Conservation (phyloP, 2,329 filamentous ascomycete species). For the Beauveria varroae region DNA sequence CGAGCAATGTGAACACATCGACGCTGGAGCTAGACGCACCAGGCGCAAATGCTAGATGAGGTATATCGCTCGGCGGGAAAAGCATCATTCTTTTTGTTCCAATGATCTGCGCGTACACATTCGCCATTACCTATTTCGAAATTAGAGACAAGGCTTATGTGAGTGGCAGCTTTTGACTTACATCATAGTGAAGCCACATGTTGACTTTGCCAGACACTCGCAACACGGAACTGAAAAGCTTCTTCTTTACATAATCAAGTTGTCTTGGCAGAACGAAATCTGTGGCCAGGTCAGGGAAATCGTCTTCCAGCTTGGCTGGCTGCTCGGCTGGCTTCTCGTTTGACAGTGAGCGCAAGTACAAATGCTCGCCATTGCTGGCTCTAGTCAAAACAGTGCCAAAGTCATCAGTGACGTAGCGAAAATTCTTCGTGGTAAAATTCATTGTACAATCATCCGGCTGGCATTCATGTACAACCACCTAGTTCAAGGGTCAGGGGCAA, state of each 20-base stretch:
- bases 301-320: slow-evolving; percentile 60
- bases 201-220: slow-evolving; percentile 72
- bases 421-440: slow-evolving; percentile 81
- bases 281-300: slow-evolving; percentile 61
- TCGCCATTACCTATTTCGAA: slow-evolving; percentile 64
- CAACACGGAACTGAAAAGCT: slow-evolving; percentile 69
- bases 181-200: slow-evolving; percentile 89
- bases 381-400: slow-evolving; percentile 61
- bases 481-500: slow-evolving; percentile 1
- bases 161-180: slow-evolving; percentile 28
- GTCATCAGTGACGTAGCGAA: slow-evolving; percentile 60
- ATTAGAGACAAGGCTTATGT: slow-evolving; percentile 2
- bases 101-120: slow-evolving; percentile 71
- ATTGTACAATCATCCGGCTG: slow-evolving; percentile 48
- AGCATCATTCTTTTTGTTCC: slow-evolving; percentile 68
- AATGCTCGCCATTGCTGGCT: slow-evolving; percentile 48
- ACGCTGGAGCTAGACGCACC: slow-evolving; percentile 75
- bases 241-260: slow-evolving; percentile 50
- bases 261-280: slow-evolving; percentile 65
- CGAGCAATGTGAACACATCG: slow-evolving; percentile 55
- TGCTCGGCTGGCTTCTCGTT: slow-evolving; percentile 57
- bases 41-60: slow-evolving; percentile 60
- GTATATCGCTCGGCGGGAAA: slow-evolving; percentile 71
- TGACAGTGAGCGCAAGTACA: slow-evolving; percentile 77
- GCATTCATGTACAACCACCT: slow-evolving; percentile 70